Evolutionary conservation across 495 filamentous ascomycete genomes (phyloP), one percentile per base, ranked within the genome.

Genomic region (Neurospora africana): DNA sequence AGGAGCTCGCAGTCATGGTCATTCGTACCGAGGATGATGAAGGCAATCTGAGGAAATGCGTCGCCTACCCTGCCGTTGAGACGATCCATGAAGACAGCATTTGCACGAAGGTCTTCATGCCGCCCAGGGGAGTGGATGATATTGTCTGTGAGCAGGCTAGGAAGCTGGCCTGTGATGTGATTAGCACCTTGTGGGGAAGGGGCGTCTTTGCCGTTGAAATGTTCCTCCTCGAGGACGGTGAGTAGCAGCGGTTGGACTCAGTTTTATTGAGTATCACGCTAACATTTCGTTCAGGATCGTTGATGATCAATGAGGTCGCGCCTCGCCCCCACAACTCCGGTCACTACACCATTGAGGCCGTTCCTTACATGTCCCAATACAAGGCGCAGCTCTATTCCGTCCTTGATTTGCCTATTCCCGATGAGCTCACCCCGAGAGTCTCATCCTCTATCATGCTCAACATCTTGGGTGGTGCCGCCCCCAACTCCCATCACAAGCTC

Each of bases 131-230:
- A 67, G 87, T 96, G n/a, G 81, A 88, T 8, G 83, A 87, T 4
- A 79, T 81, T 3, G 85, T 90, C 71, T 87, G 87, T 71, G 81
- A 87, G 74, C 78, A 86, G 70, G 94, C 94, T 4, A 91, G 93
- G 78, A 86, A 90, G 23, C 83, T 98, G 11, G 95, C 94, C 33
- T 86, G 89, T 72, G 89, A 89, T 71, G 94, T 94, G 23, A 88
- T 98, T 69, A 87, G 86, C 58, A 89, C 87, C 11, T 91, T 99
- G 73, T 89, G 89, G 83, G 95, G 95, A 68, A 91, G 94, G 74
- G 95, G 95, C 72, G 91, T 97, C 39, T 99, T 98, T 81, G 95
- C 95, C 1, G 94, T 98, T 0, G 95, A 99, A 81, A 92, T 98
- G 90, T 99, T 98, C 81, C 84, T 98, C 9, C 87, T 96, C n/a